Base-by-base conservation (phyloP, 75 land plant genomes). In the Pinus albicaulis region DNA sequence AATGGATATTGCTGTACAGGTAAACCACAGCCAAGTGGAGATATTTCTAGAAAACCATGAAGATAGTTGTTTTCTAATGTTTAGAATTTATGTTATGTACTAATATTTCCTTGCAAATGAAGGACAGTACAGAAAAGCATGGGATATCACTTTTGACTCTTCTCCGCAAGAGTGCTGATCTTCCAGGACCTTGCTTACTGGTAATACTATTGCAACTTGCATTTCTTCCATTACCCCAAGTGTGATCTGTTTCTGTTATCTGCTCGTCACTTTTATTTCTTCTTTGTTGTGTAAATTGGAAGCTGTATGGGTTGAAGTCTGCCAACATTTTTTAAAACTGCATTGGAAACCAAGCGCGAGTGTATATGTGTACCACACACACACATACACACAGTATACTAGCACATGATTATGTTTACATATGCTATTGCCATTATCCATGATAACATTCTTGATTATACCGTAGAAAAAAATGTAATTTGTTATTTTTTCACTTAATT, bases 91-190 rank as follows among this genome's bases (percentile, higher is more conserved):
- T 77, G 79, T 68, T 55, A 28, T 20, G 62, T 58, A 26, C 56
- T 60, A 76, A 81, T 58, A 31, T 69, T 83, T 56, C 26, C 23
- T 60, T 58, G 79, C 64, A 14, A 86, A 73, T 92, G 91, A 86
- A 88, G 92, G 83, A 84, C 96, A 97, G 99, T 82, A 95, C 99
- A 36, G 74, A 80, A 82, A 95, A 89, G 78, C 92, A 97, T 89
- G 99, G 99, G 38, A 97, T 95, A 41, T 97, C 99, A 56, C 90
- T 95, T 75, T 89, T 85, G 11, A 97, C 99, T 23, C 98, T 95
- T 31, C 82, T 92, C 53, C 92, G 99, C 41, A 87, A 82, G 38
- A 95, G 98, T 81, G 78, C 82, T 57, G 80, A 85, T 48, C 83
- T 89, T 62, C 74, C 93, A 60, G 96, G 93, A 63, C 95, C 92